Evolutionary conservation across 768 basidiomycete genomes (phyloP).

Genomic region (Clavulina sp.): DNA sequence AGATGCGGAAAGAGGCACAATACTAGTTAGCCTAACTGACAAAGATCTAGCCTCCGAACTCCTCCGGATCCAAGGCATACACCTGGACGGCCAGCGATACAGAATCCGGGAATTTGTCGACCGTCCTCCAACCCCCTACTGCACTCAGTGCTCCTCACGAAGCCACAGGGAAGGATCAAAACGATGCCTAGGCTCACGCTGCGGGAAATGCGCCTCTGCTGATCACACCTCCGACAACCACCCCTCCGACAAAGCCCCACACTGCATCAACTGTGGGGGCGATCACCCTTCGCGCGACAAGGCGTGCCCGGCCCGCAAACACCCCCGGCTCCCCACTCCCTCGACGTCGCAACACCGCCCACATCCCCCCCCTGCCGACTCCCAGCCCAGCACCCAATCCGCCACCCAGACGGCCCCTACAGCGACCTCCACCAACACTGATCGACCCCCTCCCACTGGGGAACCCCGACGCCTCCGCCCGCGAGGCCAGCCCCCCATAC

Average conservation of each 20-base stretch:
- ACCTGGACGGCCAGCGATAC: not conserved
- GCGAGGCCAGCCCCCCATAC: not conserved
- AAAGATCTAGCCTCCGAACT: not conserved
- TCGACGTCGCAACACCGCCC: not conserved
- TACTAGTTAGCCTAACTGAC: too few relatives aligned
- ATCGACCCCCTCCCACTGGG: not conserved
- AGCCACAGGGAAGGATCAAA: not conserved
- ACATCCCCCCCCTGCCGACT: not conserved
- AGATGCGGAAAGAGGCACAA: too few relatives aligned
- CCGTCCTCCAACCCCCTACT: not conserved
- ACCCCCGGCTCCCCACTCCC: not conserved
- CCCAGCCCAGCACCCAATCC: not conserved
- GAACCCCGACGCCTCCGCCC: not conserved
- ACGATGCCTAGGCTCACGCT: not conserved
- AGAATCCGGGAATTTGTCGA: not conserved
- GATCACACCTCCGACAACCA: not conserved
- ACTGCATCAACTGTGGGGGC: conserved; percentile 1
- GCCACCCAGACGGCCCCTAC: not conserved
- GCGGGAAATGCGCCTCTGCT: not conserved
- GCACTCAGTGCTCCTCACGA: not conserved
- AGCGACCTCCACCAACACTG: not conserved
- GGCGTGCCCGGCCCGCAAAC: not conserved
- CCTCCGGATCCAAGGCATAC: not conserved
- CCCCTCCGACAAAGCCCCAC: not conserved
- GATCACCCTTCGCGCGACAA: not conserved